A percentile compares a stretch with the other conserved stretches of the same genome.
phyloP scores from a whole-genome alignment of 2,329 filamentous ascomycete genomes.

The Hypocreales sp. region DNA sequence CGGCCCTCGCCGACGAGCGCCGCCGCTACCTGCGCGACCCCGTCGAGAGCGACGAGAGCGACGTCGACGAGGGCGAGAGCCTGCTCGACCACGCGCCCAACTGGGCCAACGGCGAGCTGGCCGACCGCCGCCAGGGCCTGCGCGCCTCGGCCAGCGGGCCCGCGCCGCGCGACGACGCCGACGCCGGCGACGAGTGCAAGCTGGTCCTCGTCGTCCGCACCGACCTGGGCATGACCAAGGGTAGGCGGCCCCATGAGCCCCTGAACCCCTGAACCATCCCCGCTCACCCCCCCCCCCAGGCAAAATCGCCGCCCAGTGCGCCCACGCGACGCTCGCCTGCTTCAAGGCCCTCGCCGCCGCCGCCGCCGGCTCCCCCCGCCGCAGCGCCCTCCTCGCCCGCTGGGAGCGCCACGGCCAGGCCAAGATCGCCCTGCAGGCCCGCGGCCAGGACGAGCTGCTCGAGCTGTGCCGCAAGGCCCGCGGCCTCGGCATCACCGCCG shows the following conservation, averaged over 20 bases:
- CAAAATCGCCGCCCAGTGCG: conserved; percentile 93
- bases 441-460: conserved; percentile 71
- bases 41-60: conserved; percentile 53
- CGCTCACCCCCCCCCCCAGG: conserved; percentile 49
- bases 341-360: conserved; percentile 66
- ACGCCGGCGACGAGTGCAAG: conserved; percentile 70
- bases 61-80: conserved; percentile 44
- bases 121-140: conserved; percentile 42
- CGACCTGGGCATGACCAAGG: conserved; percentile 95
- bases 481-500: conserved; percentile 71
- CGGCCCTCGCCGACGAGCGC: conserved; percentile 39
- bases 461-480: conserved; percentile 61
- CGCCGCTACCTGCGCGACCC: conserved; percentile 40
- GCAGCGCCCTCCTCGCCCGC: conserved; percentile 53
- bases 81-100: conserved; percentile 51
- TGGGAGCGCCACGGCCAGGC: conserved; percentile 84
- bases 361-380: conserved; percentile 35
- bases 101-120: conserved; percentile 46
- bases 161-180: conserved; percentile 15
- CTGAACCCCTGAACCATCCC: too few relatives aligned
- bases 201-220: conserved; percentile 83
- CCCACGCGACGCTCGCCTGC: conserved; percentile 92
- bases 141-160: conserved; percentile 8
- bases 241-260: conserved; percentile 38
- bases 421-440: conserved; percentile 84